phyloP scores from a whole-genome alignment of 768 basidiomycete genomes.

The Mrakia hoshinonis region DNA sequence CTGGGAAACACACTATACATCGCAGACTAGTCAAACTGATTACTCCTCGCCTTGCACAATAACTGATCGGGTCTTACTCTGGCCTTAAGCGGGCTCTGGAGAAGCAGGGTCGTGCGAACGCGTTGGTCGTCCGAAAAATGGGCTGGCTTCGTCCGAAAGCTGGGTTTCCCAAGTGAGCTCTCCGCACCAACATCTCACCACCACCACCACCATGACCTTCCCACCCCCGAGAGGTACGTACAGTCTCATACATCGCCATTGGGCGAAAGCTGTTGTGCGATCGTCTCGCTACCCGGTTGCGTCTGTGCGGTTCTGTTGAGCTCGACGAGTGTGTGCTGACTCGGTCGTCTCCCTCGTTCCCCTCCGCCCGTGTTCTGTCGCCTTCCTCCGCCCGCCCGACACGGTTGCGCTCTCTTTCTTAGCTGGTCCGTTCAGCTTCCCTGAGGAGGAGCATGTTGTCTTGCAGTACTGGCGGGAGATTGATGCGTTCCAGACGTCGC shows the following conservation, averaged over 20 bases:
- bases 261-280: not conserved
- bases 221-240: slow-evolving; percentile 21
- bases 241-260: not conserved
- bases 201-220: slow-evolving; percentile 22
- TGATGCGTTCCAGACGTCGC: slow-evolving; percentile 89
- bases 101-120: no score
- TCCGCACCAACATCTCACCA: no score
- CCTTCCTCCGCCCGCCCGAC: slow-evolving; percentile 31
- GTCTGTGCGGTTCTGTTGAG: no score
- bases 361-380: not conserved
- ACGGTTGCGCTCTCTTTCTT: slow-evolving; percentile 31
- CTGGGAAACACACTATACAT: no score
- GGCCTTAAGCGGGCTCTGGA: no score
- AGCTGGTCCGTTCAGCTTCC: slow-evolving; percentile 37
- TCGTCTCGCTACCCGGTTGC: not conserved
- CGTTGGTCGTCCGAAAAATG: no score
- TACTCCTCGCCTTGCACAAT: no score
- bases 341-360: not conserved
- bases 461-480: slow-evolving; percentile 88
- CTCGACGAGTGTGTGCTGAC: slow-evolving; percentile 28
- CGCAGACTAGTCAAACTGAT: no score
- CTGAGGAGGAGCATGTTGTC: slow-evolving; percentile 56
- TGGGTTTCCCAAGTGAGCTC: no score
- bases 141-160: no score
- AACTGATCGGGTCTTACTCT: no score